Evolutionary conservation across 805 yeast species (phyloP), one percentile per base, ranked within the genome.

Genomic region (Ascoidea rubescens): DNA sequence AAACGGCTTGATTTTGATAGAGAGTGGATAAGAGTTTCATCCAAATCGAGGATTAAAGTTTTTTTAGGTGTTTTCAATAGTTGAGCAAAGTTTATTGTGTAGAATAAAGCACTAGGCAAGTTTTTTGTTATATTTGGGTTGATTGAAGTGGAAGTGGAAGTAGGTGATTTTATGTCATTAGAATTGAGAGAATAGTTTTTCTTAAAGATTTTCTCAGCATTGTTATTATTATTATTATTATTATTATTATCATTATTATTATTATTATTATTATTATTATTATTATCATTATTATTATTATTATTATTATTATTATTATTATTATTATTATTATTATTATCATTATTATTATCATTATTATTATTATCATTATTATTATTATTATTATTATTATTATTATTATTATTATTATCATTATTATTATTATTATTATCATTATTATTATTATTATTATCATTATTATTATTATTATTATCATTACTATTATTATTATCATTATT

Each of bases 21-120:
- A 1, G 98, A 89, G 64, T 93, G 99, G 53, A 93, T 89, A 52
- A 93, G 70, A 0, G 99, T 93, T 62, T 93, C 99, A 66, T 91
- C 99, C 33, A 93, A 74, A 63, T 93, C 99, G 30, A 93, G 71
- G 1, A 93, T 85, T 33, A 93, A 72, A 0, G 88, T 83, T 61
- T 88, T 89, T 57, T 73, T 74, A 55, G 59, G 69, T 59, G 64
- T 71, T 68, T 59, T 60, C 5, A 65, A 60, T 31, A 61, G 62
- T n/a, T 67, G 72, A 4, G 43, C 8, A 65, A 71, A 57, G 49
- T 68, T 71, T 47, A 65, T 66, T 0, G 76, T 76, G 55, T 52
- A 52, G 46, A 71, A 72, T 7, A 72, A 62, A 6, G 70, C 68
- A 51, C 69, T 64, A 1, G 76, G 76, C 61, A 65, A 62, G 44